Conservation (phyloP, 805 yeast species). For the Ogataea paraovalis region DNA sequence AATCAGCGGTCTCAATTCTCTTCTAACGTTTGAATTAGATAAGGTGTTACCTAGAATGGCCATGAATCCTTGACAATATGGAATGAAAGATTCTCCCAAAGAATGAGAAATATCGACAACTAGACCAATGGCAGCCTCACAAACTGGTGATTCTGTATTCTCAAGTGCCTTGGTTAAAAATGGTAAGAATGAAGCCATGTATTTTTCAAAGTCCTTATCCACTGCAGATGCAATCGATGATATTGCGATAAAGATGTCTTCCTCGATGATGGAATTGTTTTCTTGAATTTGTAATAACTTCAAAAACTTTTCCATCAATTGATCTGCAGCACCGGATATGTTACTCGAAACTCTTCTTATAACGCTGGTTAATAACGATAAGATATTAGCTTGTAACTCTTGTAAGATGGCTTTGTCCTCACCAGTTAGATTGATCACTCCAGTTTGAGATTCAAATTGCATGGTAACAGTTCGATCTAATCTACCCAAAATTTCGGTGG, state of each 20-base stretch:
- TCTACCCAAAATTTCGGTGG: conserved; percentile 68
- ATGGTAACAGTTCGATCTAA: conserved; percentile 64
- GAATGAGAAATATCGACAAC: conserved; percentile 94
- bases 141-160: conserved; percentile 78
- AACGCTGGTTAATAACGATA: conserved; percentile 75
- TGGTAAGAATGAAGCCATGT: conserved; percentile 80
- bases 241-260: conserved; percentile 88
- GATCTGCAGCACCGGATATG: conserved; percentile 69
- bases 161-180: conserved; percentile 73
- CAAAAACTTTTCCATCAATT: conserved; percentile 78
- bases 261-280: conserved; percentile 72
- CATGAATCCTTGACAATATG: conserved; percentile 80
- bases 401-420: conserved; percentile 79
- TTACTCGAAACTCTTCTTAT: conserved; percentile 74
- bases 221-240: conserved; percentile 84
- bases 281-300: conserved; percentile 59
- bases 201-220: conserved; percentile 65
- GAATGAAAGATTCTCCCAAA: conserved; percentile 65
- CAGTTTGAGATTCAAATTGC: conserved; percentile 41
- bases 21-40: conserved; percentile 60
- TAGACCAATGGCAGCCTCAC: conserved; percentile 88
- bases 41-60: conserved; percentile 71
- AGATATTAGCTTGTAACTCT: conserved; percentile 80
- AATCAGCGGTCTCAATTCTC: conserved; percentile 82
- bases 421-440: conserved; percentile 28